phyloP scores from a whole-genome alignment of 257 asterid genomes.

The Solanum microdontum region DNA sequence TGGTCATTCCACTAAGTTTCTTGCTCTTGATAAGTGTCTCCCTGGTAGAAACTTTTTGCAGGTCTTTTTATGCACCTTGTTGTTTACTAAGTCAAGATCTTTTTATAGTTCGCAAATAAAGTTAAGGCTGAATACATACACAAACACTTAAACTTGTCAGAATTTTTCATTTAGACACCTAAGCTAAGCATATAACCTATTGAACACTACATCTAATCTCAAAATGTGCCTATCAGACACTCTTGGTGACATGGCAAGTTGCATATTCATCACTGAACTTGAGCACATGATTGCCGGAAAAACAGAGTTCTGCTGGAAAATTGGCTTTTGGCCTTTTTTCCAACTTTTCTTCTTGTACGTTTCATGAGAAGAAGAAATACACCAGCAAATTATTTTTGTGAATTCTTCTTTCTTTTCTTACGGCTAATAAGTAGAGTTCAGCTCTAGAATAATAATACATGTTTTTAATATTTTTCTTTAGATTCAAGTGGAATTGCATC shows the following conservation, averaged over 20 bases:
- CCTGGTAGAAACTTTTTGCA: slow-evolving; percentile 56
- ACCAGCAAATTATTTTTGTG: not conserved
- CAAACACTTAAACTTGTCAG: not conserved
- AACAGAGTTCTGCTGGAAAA: not conserved
- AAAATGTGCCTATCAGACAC: not conserved
- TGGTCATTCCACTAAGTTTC: slow-evolving; percentile 46
- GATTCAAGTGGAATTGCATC: not conserved
- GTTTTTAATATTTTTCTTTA: not conserved
- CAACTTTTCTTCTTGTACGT: not conserved
- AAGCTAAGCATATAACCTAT: not conserved
- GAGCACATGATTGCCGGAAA: not conserved
- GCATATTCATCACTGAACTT: not conserved
- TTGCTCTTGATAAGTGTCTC: slow-evolving; percentile 37
- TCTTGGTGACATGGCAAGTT: not conserved
- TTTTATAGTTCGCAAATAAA: not conserved
- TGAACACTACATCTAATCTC: not conserved
- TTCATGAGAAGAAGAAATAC: not conserved
- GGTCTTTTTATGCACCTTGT: slow-evolving; percentile 23
- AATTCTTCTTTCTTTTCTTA: not conserved
- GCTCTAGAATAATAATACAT: not conserved
- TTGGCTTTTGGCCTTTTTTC: not conserved
- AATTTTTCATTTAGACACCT: not conserved
- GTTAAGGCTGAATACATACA: not conserved
- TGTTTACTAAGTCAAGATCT: not conserved
- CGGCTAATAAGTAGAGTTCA: not conserved